Evolutionary conservation across 225 moss, liverwort and hornwort species (phyloP), one percentile per base, ranked within the genome.

Genomic region (Asterella californica): DNA sequence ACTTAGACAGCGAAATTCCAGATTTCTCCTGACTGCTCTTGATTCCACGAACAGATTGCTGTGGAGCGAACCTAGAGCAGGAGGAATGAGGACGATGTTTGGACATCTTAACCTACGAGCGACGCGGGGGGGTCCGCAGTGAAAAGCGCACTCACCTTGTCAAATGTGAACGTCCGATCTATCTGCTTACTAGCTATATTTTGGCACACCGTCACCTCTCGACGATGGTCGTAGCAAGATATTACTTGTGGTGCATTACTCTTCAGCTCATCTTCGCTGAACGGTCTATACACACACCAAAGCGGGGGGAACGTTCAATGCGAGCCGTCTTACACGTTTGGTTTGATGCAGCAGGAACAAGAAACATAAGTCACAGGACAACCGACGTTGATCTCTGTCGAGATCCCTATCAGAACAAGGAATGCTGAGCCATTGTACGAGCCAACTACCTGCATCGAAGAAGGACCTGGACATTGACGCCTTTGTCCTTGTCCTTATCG

Each of bases 401-500:
- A 48, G 54, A 54, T 57, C 27, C 8, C 10, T 38, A 18, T 46
- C 57, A 45, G 19, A 48, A 30, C 18, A 32, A 21, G 4, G 36
- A 57, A 68, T 25, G 7, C 53, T 60, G 17, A 4, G 17, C n/a
- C 63, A 74, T 32, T 54, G 18, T 15, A 15, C 74, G 74, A 15
- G 30, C 8, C 29, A 32, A 27, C 22, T 34, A 84, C 84, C 85
- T 85, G 85, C 87, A 87, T 52, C 87, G 84, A 77, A 87, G 87
- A 0, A 90, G 84, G 79, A 90, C 90, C 79, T 90, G 90, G 57
- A 96, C 96, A 8, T 91, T 88, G 75, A 96, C 96, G 66, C 96
- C 96, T 84, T 94, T 96, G 76, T 94, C 94, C 81, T 96, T 96
- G 70, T 96, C 96, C 21, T 87, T 87, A 9, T 87, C 87, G 80